Conservation (phyloP, 768 basidiomycete species). For the Myochromella boudieri region DNA sequence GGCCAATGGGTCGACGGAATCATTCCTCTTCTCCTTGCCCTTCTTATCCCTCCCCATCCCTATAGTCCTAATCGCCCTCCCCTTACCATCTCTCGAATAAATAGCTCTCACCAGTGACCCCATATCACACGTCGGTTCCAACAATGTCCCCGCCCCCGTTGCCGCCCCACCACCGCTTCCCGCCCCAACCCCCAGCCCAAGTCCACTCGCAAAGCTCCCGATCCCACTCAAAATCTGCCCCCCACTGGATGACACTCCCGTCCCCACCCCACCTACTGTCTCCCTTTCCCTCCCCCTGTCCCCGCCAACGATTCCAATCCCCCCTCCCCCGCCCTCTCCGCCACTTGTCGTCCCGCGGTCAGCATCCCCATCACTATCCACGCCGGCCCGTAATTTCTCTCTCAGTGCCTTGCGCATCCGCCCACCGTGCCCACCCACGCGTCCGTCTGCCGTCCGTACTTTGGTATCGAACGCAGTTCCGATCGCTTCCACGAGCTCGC, state of each 20-base stretch:
- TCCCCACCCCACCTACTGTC: slow-evolving; percentile 9
- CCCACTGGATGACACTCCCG: slow-evolving; percentile 23
- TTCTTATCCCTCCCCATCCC: slow-evolving; percentile 22
- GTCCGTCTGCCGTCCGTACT: slow-evolving; percentile 46
- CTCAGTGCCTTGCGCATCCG: slow-evolving; percentile 50
- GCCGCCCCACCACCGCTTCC: slow-evolving; percentile 21
- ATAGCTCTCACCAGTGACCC: slow-evolving; percentile 48
- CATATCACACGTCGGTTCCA: slow-evolving; percentile 52
- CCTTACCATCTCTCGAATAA: slow-evolving; percentile 31
- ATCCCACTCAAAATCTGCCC: slow-evolving; percentile 42
- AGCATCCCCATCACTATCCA: slow-evolving; percentile 26
- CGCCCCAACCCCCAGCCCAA: slow-evolving; percentile 37
- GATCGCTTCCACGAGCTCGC: slow-evolving; percentile 47
- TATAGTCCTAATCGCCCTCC: slow-evolving; percentile 18
- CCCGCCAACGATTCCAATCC: slow-evolving; percentile 12
- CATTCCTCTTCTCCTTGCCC: slow-evolving; percentile 19
- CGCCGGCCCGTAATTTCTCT: slow-evolving; percentile 43
- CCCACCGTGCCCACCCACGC: slow-evolving; percentile 43
- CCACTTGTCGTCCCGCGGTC: slow-evolving; percentile 20
- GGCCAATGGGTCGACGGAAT: neutral
- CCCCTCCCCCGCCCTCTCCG: slow-evolving; percentile 20
- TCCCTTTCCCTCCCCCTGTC: slow-evolving; percentile 9
- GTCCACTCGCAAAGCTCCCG: slow-evolving; percentile 37
- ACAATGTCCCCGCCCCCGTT: slow-evolving; percentile 36
- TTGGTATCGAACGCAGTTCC: slow-evolving; percentile 48